Evolutionary conservation across 345 rosid species (phyloP).

Genomic region (Nasturtium officinale): DNA sequence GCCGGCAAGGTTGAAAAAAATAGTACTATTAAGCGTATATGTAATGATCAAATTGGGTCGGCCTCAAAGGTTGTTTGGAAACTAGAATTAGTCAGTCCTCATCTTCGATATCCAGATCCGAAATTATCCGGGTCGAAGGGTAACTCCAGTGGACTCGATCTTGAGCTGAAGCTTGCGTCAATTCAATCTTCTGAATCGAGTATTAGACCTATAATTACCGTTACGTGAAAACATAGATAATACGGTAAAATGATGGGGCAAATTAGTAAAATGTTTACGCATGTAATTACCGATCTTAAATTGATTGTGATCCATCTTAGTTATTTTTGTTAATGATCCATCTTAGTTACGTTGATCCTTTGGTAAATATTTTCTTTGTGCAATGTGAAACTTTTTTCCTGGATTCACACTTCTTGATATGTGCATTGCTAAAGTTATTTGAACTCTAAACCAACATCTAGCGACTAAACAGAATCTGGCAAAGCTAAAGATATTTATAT

Average conservation of each 20-base stretch:
- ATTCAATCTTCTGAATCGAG: constrained; percentile 34
- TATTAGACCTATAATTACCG: constrained; percentile 37
- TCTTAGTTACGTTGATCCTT: constrained; percentile 18
- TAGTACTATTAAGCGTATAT: background rate
- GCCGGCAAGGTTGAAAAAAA: constrained; percentile 36
- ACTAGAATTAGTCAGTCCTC: constrained; percentile 18
- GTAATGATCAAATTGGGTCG: constrained; percentile 31
- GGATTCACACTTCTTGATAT: background rate
- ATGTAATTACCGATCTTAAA: background rate
- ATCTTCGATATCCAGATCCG: constrained; percentile 7
- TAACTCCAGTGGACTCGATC: constrained; percentile 37
- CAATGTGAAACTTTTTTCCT: background rate
- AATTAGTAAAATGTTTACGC: background rate
- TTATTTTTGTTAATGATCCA: constrained; percentile 15
- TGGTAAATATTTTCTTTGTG: background rate
- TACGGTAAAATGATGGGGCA: background rate
- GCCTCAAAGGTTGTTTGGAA: constrained; percentile 32
- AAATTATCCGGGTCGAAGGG: constrained; percentile 20
- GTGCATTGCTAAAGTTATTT: background rate
- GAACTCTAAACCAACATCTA: background rate
- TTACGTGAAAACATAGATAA: constrained; percentile 29
- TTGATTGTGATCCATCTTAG: constrained; percentile 1
- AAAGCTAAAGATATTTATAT: background rate
- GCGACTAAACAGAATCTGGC: background rate
- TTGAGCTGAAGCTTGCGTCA: constrained; percentile 41